Evolutionary conservation across 345 rosid species (phyloP).

Genomic region (Acer campestre): DNA sequence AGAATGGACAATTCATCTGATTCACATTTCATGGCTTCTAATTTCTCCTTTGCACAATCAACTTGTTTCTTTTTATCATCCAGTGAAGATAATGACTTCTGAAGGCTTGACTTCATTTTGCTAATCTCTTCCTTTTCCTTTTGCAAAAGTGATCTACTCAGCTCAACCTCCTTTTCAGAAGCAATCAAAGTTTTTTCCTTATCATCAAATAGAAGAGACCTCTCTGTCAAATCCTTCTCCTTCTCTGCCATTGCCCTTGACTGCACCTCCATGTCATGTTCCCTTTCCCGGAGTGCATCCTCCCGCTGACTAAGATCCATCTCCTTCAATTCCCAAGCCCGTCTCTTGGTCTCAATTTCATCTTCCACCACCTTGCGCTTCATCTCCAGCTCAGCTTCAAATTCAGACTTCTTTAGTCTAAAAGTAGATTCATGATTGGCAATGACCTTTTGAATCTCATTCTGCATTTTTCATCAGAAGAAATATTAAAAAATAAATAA

Average conservation of each 20-base stretch:
- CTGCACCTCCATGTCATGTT: conserved; percentile 74
- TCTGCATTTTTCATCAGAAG: conserved; percentile 44
- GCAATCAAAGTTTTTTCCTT: conserved; percentile 56
- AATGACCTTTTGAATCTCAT: conserved; percentile 57
- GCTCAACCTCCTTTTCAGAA: conserved; percentile 53
- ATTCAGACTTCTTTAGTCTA: conserved; percentile 61
- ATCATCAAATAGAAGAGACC: conserved; percentile 49
- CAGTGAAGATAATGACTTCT: conserved; percentile 59
- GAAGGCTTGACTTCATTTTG: conserved; percentile 61
- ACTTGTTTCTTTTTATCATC: conserved; percentile 73
- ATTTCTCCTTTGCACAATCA: conserved; percentile 60
- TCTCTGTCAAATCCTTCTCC: conserved; percentile 73
- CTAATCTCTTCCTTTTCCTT: conserved; percentile 65
- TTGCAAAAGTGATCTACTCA: conserved; percentile 42
- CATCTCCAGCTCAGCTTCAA: conserved; percentile 76
- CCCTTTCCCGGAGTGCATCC: conserved; percentile 68
- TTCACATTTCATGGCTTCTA: conserved; percentile 80
- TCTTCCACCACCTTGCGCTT: conserved; percentile 70
- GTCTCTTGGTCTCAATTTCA: conserved; percentile 83
- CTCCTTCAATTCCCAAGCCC: conserved; percentile 91
- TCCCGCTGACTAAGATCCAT: conserved; percentile 74
- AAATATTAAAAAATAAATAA: not conserved
- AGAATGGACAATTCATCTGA: conserved; percentile 68
- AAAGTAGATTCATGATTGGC: conserved; percentile 63
- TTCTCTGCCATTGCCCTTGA: conserved; percentile 58